Percentiles rank a stretch among this genome's conserved stretches.
Evolutionary conservation across 768 basidiomycete genomes (phyloP).

Genomic region (Russula foetens): DNA sequence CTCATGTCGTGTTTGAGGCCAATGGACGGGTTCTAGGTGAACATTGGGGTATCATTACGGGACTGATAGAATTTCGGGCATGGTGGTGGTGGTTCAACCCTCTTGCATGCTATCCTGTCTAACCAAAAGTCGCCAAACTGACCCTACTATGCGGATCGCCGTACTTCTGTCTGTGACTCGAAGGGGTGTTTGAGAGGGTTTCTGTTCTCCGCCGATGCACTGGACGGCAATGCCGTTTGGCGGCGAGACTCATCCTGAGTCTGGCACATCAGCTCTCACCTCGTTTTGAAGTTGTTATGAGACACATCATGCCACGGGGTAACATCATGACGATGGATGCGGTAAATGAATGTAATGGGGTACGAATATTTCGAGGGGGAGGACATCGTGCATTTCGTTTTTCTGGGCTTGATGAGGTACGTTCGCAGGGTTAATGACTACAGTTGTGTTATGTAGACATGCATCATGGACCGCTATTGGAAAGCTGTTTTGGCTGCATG

Average conservation of each 20-base stretch:
- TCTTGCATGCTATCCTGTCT: conserved; percentile 44
- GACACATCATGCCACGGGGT: conserved; percentile 33
- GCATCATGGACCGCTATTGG: no score
- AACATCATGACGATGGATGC: conserved; percentile 46
- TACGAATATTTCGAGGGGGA: conserved; percentile 46
- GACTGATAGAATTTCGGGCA: conserved; percentile 63
- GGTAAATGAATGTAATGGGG: conserved; percentile 40
- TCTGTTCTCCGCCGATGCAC: conserved; percentile 3
- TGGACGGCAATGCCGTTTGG: conserved; percentile 43
- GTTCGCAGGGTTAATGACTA: conserved; percentile 37
- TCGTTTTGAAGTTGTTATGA: conserved; percentile 22
- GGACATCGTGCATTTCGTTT: conserved; percentile 50
- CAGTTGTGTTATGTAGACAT: conserved; percentile 42
- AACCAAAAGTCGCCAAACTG: conserved; percentile 39
- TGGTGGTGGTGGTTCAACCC: conserved; percentile 58
- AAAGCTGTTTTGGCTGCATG: no score
- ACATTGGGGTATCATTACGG: conserved; percentile 1
- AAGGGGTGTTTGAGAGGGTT: conserved; percentile 29
- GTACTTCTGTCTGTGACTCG: conserved; percentile 38
- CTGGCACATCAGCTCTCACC: conserved; percentile 40
- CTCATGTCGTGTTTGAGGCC: no score
- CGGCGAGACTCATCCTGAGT: conserved; percentile 17
- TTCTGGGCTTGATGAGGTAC: conserved; percentile 49
- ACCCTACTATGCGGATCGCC: conserved; percentile 46
- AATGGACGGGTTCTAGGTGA: conserved; percentile 48